Evolutionary conservation across 192 early-diverging fungal species (phyloP), one percentile per base, ranked within the genome.

Genomic region (Coemansia sp.): DNA sequence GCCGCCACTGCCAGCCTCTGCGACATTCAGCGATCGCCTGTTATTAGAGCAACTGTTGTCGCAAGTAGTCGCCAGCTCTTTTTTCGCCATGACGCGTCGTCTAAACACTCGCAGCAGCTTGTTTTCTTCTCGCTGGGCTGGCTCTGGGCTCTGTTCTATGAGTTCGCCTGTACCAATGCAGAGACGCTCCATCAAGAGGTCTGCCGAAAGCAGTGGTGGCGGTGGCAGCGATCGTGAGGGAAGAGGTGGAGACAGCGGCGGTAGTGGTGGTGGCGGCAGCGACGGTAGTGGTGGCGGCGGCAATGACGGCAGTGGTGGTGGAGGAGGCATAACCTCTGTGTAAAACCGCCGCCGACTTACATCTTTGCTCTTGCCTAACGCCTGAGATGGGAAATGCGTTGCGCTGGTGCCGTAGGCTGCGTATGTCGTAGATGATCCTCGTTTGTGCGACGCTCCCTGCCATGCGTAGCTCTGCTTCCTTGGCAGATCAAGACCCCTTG

Each of bases 321-420:
- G 32, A 2, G 7, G 7, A 39, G 67, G 49, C 60, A 69, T 17
- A 20, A 69, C 42, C 11, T 69, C 67, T 9, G 51, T 19, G 31
- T 53, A 69, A 24, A 69, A 42, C 35, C 42, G 58, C 17, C 67
- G 60, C 49, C 53, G 25, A 1, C 14, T 40, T 7, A 19, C 10
- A 10, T 22, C 47, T 38, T 57, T 62, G 39, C 31, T 37, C 35
- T 37, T 22, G 37, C 62, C 14, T n/a, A 32, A 25, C 27, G 27
- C 17, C 27, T 54, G 51, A 5, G 15, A n/a, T 35, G 32, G 32
- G 32, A 35, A 2, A 15, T 31, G 51, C 17, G 51, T 4, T 7
- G 51, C 17, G 29, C 15, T 32, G 29, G 51, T 4, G 4, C 29
- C 51, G 15, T 6, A 31, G 12, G 1, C 51, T 8, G 27, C 27